Conservation (phyloP, 257 asterid genomes). For the Ajuga chamaepitys region DNA sequence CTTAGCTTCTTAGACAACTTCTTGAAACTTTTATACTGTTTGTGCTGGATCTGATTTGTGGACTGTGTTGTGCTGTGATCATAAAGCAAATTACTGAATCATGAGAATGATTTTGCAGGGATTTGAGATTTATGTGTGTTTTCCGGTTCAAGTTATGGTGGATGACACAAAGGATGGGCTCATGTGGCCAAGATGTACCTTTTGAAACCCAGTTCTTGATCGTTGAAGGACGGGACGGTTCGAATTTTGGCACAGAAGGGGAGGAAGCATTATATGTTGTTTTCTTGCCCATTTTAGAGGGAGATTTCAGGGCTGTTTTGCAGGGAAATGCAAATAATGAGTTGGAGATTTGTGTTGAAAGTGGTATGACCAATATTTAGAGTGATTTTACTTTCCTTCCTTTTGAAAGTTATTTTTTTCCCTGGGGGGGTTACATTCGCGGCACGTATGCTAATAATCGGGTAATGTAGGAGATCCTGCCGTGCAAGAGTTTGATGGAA, state of each 20-base stretch:
- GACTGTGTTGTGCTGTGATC: neutral
- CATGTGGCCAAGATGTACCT: slow-evolving; percentile 68
- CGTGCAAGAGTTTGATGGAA: slow-evolving; percentile 81
- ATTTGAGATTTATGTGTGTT: slow-evolving; percentile 77
- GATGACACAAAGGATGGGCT: slow-evolving; percentile 98
- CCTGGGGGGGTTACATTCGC: too few relatives aligned
- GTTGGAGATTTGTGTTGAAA: slow-evolving; percentile 83
- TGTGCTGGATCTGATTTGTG: neutral
- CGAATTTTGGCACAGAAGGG: slow-evolving; percentile 32
- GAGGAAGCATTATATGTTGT: slow-evolving; percentile 49
- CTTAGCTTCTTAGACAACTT: neutral
- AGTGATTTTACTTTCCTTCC: neutral
- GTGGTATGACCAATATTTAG: slow-evolving; percentile 44
- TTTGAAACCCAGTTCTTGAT: slow-evolving; percentile 83
- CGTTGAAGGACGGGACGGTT: slow-evolving; percentile 58
- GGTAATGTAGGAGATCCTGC: slow-evolving; percentile 69
- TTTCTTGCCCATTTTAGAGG: slow-evolving; percentile 84
- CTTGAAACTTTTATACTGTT: neutral
- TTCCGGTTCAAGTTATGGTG: slow-evolving; percentile 97
- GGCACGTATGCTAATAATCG: neutral
- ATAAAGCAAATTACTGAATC: neutral
- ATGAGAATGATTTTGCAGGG: slow-evolving; percentile 36
- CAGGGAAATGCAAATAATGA: slow-evolving; percentile 76
- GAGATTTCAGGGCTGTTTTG: slow-evolving; percentile 87
- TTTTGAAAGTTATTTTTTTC: neutral